phyloP scores from a whole-genome alignment of 768 basidiomycete genomes.

The Trametes cingulata region DNA sequence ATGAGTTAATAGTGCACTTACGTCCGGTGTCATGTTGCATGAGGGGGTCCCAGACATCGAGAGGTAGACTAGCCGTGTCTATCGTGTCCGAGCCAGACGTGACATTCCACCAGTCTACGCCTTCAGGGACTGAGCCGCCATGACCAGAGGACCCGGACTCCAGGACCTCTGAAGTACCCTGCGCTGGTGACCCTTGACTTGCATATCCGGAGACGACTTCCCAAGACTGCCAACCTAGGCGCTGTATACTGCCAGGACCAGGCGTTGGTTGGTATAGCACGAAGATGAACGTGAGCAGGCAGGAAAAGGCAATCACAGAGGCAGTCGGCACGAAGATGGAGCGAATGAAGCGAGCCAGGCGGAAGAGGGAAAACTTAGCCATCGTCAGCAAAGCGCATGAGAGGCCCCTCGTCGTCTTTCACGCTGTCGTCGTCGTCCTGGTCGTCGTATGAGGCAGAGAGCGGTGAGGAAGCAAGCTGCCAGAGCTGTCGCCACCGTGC shows the following conservation, averaged over 20 bases:
- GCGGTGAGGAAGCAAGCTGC: not conserved
- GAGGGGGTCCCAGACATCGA: slow-evolving; percentile 79
- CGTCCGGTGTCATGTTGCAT: slow-evolving; percentile 75
- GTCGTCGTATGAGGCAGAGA: not conserved
- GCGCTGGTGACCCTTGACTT: not conserved
- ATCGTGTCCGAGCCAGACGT: slow-evolving; percentile 40
- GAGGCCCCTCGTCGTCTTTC: not conserved
- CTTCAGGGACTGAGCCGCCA: slow-evolving; percentile 26
- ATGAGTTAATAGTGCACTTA: slow-evolving; percentile 31
- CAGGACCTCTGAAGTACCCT: not conserved
- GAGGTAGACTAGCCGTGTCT: slow-evolving; percentile 70
- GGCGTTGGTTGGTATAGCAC: slow-evolving; percentile 77
- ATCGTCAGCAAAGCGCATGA: slow-evolving; percentile 22
- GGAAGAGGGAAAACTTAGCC: slow-evolving; percentile 29
- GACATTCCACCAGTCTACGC: slow-evolving; percentile 73
- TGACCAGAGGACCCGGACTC: not conserved
- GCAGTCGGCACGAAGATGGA: slow-evolving; percentile 60
- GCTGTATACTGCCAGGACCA: slow-evolving; percentile 69
- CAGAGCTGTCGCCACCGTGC: not conserved
- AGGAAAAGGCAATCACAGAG: slow-evolving; percentile 65
- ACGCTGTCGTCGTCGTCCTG: not conserved
- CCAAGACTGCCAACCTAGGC: slow-evolving; percentile 90
- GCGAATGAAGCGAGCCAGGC: slow-evolving; percentile 51
- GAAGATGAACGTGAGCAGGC: slow-evolving; percentile 74
- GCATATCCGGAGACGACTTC: slow-evolving; percentile 52